Conservation (phyloP, 1,284 basidiomycete species). For the Sporisorium exsertum region DNA sequence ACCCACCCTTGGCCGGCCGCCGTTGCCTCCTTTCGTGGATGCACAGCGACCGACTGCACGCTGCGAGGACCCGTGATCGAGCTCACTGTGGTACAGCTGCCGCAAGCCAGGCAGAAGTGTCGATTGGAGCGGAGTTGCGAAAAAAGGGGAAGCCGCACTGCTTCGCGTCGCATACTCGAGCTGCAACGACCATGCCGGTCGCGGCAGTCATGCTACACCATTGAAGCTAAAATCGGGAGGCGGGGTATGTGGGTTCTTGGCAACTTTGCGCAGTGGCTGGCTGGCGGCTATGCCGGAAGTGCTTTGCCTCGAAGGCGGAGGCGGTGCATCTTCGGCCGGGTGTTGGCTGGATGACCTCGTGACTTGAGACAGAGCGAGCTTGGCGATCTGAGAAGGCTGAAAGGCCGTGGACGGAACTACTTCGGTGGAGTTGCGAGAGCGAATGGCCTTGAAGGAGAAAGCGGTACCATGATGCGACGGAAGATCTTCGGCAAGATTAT, state of each 20-base stretch:
- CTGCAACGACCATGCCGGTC: not conserved
- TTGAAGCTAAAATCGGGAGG: not conserved
- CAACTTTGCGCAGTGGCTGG: not conserved
- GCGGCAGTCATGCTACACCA: not conserved
- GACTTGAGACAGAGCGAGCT: not conserved
- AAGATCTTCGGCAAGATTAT: conserved; percentile 28
- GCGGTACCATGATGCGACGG: not conserved
- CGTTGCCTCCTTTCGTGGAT: too few relatives aligned
- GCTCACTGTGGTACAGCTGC: not conserved
- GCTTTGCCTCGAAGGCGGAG: conserved; percentile 18
- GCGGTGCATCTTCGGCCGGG: conserved; percentile 25
- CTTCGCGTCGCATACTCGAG: not conserved
- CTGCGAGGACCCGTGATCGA: too few relatives aligned
- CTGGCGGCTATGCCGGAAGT: conserved; percentile 7
- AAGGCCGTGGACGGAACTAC: not conserved
- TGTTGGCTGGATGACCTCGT: not conserved
- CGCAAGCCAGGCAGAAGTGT: not conserved
- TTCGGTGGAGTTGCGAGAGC: not conserved
- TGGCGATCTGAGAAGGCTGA: too few relatives aligned
- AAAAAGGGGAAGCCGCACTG: not conserved
- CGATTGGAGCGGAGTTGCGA: not conserved
- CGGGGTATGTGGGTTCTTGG: not conserved
- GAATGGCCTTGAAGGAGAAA: not conserved
- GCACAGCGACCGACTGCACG: not conserved
- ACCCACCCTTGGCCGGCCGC: too few relatives aligned